Conservation (phyloP, 2,329 filamentous ascomycete species). For the Moelleriella libera region DNA sequence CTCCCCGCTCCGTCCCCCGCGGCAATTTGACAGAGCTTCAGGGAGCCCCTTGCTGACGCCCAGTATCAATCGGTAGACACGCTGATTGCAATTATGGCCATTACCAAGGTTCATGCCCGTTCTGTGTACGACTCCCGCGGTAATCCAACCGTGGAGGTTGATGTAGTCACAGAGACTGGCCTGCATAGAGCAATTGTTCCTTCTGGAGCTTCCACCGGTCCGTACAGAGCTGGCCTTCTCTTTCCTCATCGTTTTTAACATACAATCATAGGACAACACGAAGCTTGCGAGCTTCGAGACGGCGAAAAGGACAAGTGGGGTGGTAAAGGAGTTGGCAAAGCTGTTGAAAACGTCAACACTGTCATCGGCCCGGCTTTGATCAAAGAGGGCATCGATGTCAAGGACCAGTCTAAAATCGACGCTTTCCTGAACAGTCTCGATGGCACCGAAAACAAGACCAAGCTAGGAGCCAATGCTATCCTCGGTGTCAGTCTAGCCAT, state of each 20-base stretch:
- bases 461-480: slow-evolving; percentile 79
- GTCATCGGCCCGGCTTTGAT: slow-evolving; percentile 70
- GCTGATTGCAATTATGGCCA: slow-evolving; percentile 60
- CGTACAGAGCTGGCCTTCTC: slow-evolving; percentile 18
- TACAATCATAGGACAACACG: slow-evolving; percentile 55
- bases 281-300: slow-evolving; percentile 83
- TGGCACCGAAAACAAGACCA: slow-evolving; percentile 74
- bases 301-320: slow-evolving; percentile 77
- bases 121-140: slow-evolving; percentile 97
- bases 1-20: too few relatives aligned
- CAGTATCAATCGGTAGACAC: not conserved
- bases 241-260: slow-evolving; percentile 6
- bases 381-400: slow-evolving; percentile 70
- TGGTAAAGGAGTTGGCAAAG: slow-evolving; percentile 79
- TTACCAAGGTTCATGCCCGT: slow-evolving; percentile 81
- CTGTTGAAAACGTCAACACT: slow-evolving; percentile 74
- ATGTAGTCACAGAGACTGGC: slow-evolving; percentile 89
- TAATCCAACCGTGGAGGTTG: slow-evolving; percentile 98
- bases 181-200: slow-evolving; percentile 96
- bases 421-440: slow-evolving; percentile 77
- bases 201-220: slow-evolving; percentile 89
- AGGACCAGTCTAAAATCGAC: slow-evolving; percentile 75
- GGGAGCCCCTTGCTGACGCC: not conserved
- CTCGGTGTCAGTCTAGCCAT: slow-evolving; percentile 73
- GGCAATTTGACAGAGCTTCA: not conserved